These are phyloP conservation scores for Priceomyces fermenticarens DNA, from an alignment of 805 yeast species.

Conservation along the genomic window DNA sequence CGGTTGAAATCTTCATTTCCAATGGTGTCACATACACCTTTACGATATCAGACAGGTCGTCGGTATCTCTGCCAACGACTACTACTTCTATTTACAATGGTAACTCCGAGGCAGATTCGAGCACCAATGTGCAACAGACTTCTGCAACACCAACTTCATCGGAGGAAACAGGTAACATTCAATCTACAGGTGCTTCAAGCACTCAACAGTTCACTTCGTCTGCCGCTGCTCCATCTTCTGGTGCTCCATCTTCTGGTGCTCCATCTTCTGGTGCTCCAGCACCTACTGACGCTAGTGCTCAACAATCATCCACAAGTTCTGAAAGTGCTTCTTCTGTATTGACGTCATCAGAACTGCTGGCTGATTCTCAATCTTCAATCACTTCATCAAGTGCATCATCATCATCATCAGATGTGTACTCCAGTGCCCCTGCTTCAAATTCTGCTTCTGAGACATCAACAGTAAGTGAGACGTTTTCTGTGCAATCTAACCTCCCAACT, in stretches of 20 bases:
- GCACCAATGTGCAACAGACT: neutral
- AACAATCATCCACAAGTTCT: neutral
- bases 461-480: slow-evolving; percentile 16
- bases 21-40: slow-evolving; percentile 50
- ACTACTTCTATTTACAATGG: slow-evolving; percentile 24
- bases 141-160: slow-evolving; percentile 2
- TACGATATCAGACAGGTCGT: slow-evolving; percentile 37
- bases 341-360: neutral
- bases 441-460: slow-evolving; percentile 31
- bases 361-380: neutral
- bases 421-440: slow-evolving; percentile 23
- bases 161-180: slow-evolving; percentile 10
- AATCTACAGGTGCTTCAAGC: slow-evolving; percentile 10
- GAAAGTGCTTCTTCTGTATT: neutral
- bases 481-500: slow-evolving; percentile 9
- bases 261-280: slow-evolving; percentile 8
- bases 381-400: slow-evolving; percentile 21
- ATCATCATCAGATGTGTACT: slow-evolving; percentile 9
- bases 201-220: slow-evolving; percentile 2
- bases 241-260: slow-evolving; percentile 6
- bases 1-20: slow-evolving; percentile 51
- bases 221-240: slow-evolving; percentile 7
- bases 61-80: slow-evolving; percentile 32
- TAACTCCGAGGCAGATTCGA: slow-evolving; percentile 1
- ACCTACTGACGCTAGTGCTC: neutral